Evolutionary conservation across 176 grass and related monocot species (phyloP), one percentile per base, ranked within the genome.

Genomic region (Alloteropsis semialata): DNA sequence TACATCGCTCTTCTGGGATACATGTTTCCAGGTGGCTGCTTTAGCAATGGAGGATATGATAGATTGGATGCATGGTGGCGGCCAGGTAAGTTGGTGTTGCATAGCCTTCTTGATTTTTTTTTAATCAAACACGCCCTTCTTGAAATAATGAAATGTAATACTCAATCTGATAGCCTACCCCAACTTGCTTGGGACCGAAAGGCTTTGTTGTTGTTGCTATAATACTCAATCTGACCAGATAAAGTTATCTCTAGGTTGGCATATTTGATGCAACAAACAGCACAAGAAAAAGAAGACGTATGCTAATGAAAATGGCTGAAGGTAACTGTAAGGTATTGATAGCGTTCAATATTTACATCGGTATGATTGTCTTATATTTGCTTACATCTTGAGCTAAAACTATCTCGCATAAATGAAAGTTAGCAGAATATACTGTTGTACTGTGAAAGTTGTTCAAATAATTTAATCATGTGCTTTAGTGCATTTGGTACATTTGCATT

Each of bases 221-320:
- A 74, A 86, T 61, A 45, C 77, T 51, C 41, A 3, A 54, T 86
- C 74, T 82, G 38, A 86, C 48, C 45, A 28, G 56, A n/a, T 69
- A 37, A 80, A 70, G 42, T 77, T 85, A 21, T 71, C 33, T 65
- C 25, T 90, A 99, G 96, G 96, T 99, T 70, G 96, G 93, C 83
- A 96, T 99, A 81, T 99, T 96, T 92, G 96, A 99, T 87, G 96
- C 93, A 50, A 99, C 93, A 84, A 99, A 99, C 65, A 99, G 93
- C 89, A 96, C 89, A 86, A 89, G 65, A 56, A 90, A 85, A 68
- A 75, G 93, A 80, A 88, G 96, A 71, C 71, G 77, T 81, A 99
- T 99, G 96, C 83, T 99, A 44, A 99, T 99, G 89, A 91, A 94
- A 82, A 92, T 99, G 87, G 93, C 93, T 75, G 93, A 93, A 99